Evolutionary conservation across 106 monocot genomes (phyloP), one percentile per base, ranked within the genome.

Genomic region (Acorus gramineus): DNA sequence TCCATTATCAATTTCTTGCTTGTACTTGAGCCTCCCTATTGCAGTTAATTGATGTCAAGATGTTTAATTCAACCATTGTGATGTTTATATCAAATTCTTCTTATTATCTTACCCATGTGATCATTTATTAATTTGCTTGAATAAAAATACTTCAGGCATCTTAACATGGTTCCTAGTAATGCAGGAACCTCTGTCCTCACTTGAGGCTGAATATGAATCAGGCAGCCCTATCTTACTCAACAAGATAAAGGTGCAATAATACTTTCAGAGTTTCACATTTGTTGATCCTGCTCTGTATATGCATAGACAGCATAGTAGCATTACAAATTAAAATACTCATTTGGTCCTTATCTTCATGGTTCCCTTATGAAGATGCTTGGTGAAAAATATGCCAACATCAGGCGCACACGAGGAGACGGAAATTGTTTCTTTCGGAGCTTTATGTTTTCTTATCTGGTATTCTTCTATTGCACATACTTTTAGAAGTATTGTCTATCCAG

Each of bases 401-500:
- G 98, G 60, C 73, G 98, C 64, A 84, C 92, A 67, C 69, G 92
- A 5, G 92, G 98, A 60, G 98, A 99, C 80, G 98, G 98, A 55
- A 99, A 92, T 54, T 99, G 98, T 60, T 92, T 99, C 71, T 99
- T 84, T 68, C 80, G 98, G 57, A 77, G 80, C 64, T 99, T 99
- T 76, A 99, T 99, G 98, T 92, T 92, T 69, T 92, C 98, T 59
- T 99, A 99, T 69, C 71, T 98, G 79, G 96, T 96, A 96, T 14
- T 47, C 42, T 47, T 8, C 6, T 59, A 59, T 9, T 53, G 7
- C 65, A 54, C 46, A 6, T 9, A n/a, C 49, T 53, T 66, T 53
- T 42, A 50, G 47, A 60, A 69, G 9, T 59, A 13, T 54, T 62
- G 9, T 71, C 55, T 58, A 2, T 47, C 5, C 14, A 6, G 44